A percentile compares a stretch with the other conserved stretches of the same genome.
These are phyloP conservation scores for Apiospora hydei DNA, from an alignment of 2,329 filamentous ascomycete species.

Conservation along the genomic window DNA sequence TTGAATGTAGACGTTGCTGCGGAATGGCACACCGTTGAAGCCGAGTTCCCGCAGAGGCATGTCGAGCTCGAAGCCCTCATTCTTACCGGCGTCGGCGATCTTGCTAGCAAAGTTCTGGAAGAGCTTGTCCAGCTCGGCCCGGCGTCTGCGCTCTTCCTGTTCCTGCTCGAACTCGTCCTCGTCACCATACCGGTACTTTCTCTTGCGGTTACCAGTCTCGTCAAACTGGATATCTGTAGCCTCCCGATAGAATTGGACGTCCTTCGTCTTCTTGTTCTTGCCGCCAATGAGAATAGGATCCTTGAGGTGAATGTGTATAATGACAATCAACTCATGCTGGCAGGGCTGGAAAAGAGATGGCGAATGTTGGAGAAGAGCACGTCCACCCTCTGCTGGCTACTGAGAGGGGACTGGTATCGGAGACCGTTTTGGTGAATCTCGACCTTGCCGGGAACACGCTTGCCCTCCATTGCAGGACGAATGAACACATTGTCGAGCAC, in stretches of 20 bases:
- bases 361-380: slow-evolving; percentile 98
- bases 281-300: slow-evolving; percentile 98
- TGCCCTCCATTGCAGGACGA: slow-evolving; percentile 93
- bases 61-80: slow-evolving; percentile 90
- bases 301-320: slow-evolving; percentile 97
- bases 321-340: slow-evolving; percentile 93
- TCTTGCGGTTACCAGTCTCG: slow-evolving; percentile 96
- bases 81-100: slow-evolving; percentile 93
- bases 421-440: slow-evolving; percentile 99
- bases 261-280: slow-evolving; percentile 91
- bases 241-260: slow-evolving; percentile 97
- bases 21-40: slow-evolving; percentile 95
- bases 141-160: slow-evolving; percentile 90
- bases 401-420: slow-evolving; percentile 84
- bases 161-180: slow-evolving; percentile 99
- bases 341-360: slow-evolving; percentile 99
- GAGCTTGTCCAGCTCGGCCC: slow-evolving; percentile 90
- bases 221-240: slow-evolving; percentile 99
- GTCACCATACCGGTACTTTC: slow-evolving; percentile 96
- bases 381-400: slow-evolving; percentile 84
- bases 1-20: slow-evolving; percentile 94
- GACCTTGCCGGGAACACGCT: slow-evolving; percentile 92
- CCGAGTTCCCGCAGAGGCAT: slow-evolving; percentile 96
- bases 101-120: slow-evolving; percentile 98
- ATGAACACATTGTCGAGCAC: slow-evolving; percentile 95